Evolutionary conservation across 2,329 filamentous ascomycete genomes (phyloP), one percentile per base, ranked within the genome.

Genomic region (Monosporascus sp.): DNA sequence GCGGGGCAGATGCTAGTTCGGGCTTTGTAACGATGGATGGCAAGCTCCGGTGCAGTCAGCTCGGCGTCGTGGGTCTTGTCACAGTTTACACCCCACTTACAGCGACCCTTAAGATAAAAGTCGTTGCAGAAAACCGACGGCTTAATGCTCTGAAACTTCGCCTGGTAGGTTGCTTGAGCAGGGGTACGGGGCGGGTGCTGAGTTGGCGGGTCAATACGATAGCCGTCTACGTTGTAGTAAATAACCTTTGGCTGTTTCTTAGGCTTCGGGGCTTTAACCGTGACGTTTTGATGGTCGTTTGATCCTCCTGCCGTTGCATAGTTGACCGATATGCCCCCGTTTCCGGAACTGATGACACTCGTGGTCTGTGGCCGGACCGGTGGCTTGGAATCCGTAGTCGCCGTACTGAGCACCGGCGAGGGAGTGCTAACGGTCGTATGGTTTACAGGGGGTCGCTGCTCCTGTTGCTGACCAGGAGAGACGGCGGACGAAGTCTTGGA

Each of bases 1-100:
- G 59, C 51, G 7, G 67, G 67, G 48, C 67, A 69, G 46, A 68
- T 53, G 53, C 66, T 69, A 22, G 67, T 69, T 47, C 67, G 61
- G 7, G 67, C 67, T 54, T 69, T 69, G 55, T 69, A 69, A 52
- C 67, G 65, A 52, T 69, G 67, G 37, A 69, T 69, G 43, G 66
- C 61, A n/a, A 69, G 59, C 54, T 69, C 67, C 16, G 61, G 55
- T 3, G 53, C 47, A 1, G 63, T 68, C 55, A 69, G 55, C 38
- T 67, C 63, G 11, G 65, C 56, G 40, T 68, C 63, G 45, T 69
- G 67, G 20, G 63, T 62, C 48, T 68, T 66, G 45, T 69, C 66
- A 52, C 67, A 69, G 46, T 60, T 56, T 17, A 60, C 50, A 27
- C 59, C 59, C 58, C 65, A 64, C 45, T 63, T 64, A 52, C 67